Evolutionary conservation across 2,329 filamentous ascomycete species (phyloP), one percentile per base, ranked within the genome.

Genomic region (Truncatella angustata): DNA sequence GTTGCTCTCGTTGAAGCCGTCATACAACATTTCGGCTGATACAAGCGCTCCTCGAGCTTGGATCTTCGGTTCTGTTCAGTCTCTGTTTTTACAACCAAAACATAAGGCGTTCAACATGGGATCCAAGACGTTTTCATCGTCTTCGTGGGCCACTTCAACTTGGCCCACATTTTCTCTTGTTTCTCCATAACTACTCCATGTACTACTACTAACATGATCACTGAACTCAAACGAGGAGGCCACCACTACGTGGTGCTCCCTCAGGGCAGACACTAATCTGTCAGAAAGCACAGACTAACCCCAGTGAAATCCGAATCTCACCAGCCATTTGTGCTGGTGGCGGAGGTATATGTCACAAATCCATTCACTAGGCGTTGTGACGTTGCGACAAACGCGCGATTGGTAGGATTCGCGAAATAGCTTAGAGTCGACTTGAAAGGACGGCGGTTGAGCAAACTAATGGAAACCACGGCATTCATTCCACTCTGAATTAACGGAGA

Each of bases 51-150:
- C 70, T 72, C n/a, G 69, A 70, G 69, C 75, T 80, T 82, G 82
- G 80, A 80, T 86, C 80, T 81, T 79, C 77, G 79, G 75, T 76
- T 77, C 82, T 84, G 79, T 82, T 80, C 82, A 83, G 80, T 87
- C 82, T 81, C 79, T 86, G 84, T 87, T 90, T 90, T 89, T 87
- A 79, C 85, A 90, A 90, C 86, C 82, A 88, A 90, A 89, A 88
- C 84, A 85, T 80, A 74, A 78, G 85, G 81, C 81, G 83, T 86
- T 89, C 86, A 89, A 90, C 85, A 81, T 76, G 72, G 82, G 82
- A 83, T 82, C 82, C 82, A 85, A 82, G 80, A 78, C 79, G 78
- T 76, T 77, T 76, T 75, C 71, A 70, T 76, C 76, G 73, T 81
- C 75, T 80, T 70, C 64, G 76, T 74, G 76, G 73, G 74, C 77